phyloP scores from a whole-genome alignment of 2,329 filamentous ascomycete genomes.

The Aspergillus tanneri region DNA sequence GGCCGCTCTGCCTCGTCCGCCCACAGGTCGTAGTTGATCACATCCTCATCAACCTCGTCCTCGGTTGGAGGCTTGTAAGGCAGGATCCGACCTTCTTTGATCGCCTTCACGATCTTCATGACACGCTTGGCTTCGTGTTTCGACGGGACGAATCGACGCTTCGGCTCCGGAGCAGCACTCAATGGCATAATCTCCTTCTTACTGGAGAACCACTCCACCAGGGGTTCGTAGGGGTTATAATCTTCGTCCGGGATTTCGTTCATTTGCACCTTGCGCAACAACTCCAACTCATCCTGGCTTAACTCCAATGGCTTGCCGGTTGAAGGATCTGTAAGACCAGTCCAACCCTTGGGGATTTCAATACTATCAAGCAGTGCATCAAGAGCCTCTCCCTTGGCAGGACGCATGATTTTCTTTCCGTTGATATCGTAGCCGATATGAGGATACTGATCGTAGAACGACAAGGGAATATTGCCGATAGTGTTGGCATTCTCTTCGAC shows the following conservation, averaged over 20 bases:
- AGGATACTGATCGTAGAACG: conserved; percentile 95
- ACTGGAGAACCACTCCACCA: conserved; percentile 90
- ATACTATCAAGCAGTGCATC: conserved; percentile 95
- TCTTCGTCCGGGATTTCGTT: conserved; percentile 84
- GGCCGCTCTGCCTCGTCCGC: conserved; percentile 81
- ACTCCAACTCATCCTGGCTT: conserved; percentile 81
- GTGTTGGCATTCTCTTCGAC: conserved; percentile 78
- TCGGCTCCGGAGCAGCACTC: conserved; percentile 91
- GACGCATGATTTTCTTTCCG: conserved; percentile 95
- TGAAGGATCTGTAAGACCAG: conserved; percentile 86
- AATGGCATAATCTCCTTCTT: conserved; percentile 91
- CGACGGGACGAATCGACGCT: conserved; percentile 90
- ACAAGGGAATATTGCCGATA: conserved; percentile 89
- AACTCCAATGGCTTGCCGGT: conserved; percentile 91
- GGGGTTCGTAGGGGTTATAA: conserved; percentile 91
- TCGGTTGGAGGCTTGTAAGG: conserved; percentile 80
- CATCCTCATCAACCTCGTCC: conserved; percentile 69
- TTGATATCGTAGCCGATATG: conserved; percentile 99
- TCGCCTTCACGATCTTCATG: conserved; percentile 96
- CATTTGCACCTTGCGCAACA: conserved; percentile 82
- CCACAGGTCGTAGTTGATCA: conserved; percentile 86
- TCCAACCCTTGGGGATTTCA: conserved; percentile 96
- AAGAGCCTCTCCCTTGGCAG: conserved; percentile 87
- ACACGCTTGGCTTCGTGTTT: conserved; percentile 96
- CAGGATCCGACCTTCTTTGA: conserved; percentile 87